Evolutionary conservation across 768 basidiomycete genomes (phyloP), one percentile per base, ranked within the genome.

Genomic region (Mycena indigotica): DNA sequence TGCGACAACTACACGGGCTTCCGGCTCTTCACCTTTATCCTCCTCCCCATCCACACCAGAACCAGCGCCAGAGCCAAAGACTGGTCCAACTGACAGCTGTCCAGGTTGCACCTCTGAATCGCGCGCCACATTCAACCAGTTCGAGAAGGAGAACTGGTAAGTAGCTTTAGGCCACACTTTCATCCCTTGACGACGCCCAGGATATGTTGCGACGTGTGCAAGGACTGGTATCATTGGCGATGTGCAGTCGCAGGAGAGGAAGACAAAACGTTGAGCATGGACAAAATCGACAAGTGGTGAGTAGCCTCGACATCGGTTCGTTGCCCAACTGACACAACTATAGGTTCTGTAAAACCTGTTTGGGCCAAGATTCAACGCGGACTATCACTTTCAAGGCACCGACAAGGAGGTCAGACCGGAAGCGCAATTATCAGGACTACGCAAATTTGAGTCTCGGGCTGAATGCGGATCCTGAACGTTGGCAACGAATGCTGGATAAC

Each of bases 201-300:
- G 93, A 85, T 94, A 55, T 75, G 85, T 61, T 95, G 93, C 69
- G 91, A 93, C 65, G 80, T 81, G 21, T 92, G 89, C 77, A 87
- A 87, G 72, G 81, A 76, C 28, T 93, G 90, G 91, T 93, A 85
- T 69, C 90, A 93, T 67, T 93, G 90, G 89, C 76, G 82, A 57
- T 93, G 91, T 71, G 88, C 82, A 15, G 87, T 35, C 5, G 28
- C 35, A 5, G 56, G 54, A 45, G 54, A 63, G 0, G 62, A 60
- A 6, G 58, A 88, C 24, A 81, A 85, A 41, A 83, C 82, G 15
- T 79, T 79, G 35, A 85, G 87, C 59, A 77, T 87, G 12, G 84
- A 85, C 30, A 77, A 78, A 15, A 82, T 93, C 56, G 89, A 91
- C 69, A 92, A 89, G 79, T 92, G 88, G 91, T 89, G 66, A 64